Evolutionary conservation across 345 rosid species (phyloP).

Genomic region (Acer saccharum): DNA sequence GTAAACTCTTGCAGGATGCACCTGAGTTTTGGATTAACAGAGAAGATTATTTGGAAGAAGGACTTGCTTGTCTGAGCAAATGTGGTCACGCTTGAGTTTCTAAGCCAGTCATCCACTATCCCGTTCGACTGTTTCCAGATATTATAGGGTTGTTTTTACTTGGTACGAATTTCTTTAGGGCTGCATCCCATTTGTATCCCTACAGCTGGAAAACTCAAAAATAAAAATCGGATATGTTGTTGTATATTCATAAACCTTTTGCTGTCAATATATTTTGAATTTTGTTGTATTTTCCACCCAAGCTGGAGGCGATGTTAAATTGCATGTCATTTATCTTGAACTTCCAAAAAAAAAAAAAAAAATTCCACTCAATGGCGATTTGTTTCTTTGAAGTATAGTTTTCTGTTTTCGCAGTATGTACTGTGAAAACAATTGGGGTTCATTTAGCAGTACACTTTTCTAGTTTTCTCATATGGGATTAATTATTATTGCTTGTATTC

Average conservation of each 20-base stretch:
- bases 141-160: not conserved
- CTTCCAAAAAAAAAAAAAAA: not conserved
- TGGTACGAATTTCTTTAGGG: not conserved
- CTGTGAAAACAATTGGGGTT: not conserved
- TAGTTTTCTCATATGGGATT: not conserved
- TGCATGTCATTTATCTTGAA: not conserved
- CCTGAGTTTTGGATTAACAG: slow-evolving; percentile 97
- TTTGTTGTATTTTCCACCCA: not conserved
- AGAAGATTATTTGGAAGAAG: slow-evolving; percentile 93
- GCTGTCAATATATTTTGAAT: not conserved
- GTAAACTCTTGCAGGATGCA: slow-evolving; percentile 62
- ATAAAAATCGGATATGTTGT: not conserved
- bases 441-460: not conserved
- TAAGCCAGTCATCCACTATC: slow-evolving; percentile 1
- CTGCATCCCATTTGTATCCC: not conserved
- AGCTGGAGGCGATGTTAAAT: not conserved
- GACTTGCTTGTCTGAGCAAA: slow-evolving; percentile 73
- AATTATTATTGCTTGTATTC: not conserved
- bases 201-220: not conserved
- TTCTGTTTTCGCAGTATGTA: no score
- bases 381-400: not conserved
- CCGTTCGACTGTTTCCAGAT: not conserved
- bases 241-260: slow-evolving; percentile 10
- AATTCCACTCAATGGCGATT: not conserved
- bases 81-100: slow-evolving; percentile 55